These are phyloP conservation scores for Ziziphus jujuba DNA, from an alignment of 306 rosid species.

Conservation along the genomic window DNA sequence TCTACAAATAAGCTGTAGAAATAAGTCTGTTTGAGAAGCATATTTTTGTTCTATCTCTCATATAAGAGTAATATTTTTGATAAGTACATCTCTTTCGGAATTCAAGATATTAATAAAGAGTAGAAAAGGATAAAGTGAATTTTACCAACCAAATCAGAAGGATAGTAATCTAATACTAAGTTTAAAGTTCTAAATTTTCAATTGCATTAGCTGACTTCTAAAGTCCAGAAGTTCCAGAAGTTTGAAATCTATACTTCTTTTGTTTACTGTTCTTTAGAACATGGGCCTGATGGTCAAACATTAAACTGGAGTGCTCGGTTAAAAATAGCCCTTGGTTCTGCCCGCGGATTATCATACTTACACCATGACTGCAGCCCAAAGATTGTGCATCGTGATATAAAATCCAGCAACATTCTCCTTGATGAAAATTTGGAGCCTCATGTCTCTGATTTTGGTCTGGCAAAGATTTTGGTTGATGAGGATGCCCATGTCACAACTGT, in stretches of 20 bases:
- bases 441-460: constrained; percentile 92
- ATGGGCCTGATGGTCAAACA: constrained; percentile 37
- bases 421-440: constrained; percentile 83
- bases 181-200: too few relatives aligned
- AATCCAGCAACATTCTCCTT: constrained; percentile 94
- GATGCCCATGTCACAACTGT: constrained; percentile 96
- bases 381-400: constrained; percentile 85
- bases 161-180: too few relatives aligned
- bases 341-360: constrained; percentile 88
- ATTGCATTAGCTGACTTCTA: too few relatives aligned
- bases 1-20: too few relatives aligned
- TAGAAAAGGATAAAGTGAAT: too few relatives aligned
- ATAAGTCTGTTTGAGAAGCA: too few relatives aligned
- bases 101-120: too few relatives aligned
- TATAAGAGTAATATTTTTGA: too few relatives aligned
- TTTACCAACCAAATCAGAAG: too few relatives aligned
- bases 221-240: neutral
- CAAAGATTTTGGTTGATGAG: constrained; percentile 89
- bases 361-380: constrained; percentile 92
- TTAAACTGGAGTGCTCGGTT: constrained; percentile 81
- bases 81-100: too few relatives aligned
- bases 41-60: too few relatives aligned
- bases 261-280: constrained; percentile 26
- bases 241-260: neutral
- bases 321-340: constrained; percentile 88